Percentiles rank a stretch among this genome's conserved stretches.
These are phyloP conservation scores for Dendrostoma leiphaemia DNA, from an alignment of 2,329 filamentous ascomycete genomes.

Conservation along the genomic window DNA sequence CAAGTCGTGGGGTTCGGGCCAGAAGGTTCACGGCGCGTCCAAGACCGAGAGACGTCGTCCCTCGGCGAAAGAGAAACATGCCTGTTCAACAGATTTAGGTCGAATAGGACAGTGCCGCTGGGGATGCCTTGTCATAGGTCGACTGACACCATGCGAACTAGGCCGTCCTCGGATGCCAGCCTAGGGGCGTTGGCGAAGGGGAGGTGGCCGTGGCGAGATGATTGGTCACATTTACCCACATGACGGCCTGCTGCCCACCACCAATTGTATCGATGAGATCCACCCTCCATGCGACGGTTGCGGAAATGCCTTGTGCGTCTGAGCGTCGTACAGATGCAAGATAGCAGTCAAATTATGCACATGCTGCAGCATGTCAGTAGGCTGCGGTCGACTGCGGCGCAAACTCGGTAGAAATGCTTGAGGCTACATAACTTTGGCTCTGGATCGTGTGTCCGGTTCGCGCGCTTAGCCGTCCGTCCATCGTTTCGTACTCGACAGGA, in stretches of 20 bases:
- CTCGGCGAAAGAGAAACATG: no score
- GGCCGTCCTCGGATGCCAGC: conserved; percentile 9
- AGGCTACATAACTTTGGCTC: no score
- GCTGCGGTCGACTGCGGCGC: background rate
- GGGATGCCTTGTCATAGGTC: background rate
- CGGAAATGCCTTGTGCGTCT: background rate
- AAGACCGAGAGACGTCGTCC: no score
- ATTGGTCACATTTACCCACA: conserved; percentile 15
- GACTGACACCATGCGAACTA: background rate
- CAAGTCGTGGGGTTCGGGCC: no score
- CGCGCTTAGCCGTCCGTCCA: background rate
- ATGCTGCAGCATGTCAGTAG: background rate
- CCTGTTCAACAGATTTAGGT: no score
- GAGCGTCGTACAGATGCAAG: background rate
- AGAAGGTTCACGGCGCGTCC: no score
- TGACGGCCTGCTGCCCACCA: conserved; percentile 13
- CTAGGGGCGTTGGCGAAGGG: conserved; percentile 9
- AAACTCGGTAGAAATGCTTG: background rate
- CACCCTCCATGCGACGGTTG: background rate
- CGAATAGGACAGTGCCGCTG: no score
- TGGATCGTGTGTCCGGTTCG: background rate
- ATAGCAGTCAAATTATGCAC: background rate
- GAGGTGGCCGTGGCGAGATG: background rate
- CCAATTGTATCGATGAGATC: conserved; percentile 10
- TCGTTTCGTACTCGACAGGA: no score